Evolutionary conservation across 306 rosid genomes (phyloP), one percentile per base, ranked within the genome.

Genomic region (Fragaria vesca): DNA sequence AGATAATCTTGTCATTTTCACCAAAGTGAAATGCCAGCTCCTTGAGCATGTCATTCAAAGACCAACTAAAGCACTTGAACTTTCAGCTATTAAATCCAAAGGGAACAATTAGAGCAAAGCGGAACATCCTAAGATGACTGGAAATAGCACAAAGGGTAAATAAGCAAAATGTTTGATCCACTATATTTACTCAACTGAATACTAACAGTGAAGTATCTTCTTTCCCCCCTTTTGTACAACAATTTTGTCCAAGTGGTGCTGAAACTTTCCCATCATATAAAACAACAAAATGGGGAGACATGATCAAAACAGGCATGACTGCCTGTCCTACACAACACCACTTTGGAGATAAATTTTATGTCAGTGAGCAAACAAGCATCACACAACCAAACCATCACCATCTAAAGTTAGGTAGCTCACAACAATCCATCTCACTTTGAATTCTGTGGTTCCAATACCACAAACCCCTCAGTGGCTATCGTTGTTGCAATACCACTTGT

Each of bases 301-400:
- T 34, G 18, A 71, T 81, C 81, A 70, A 30, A 51, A 65, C 73
- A 78, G 43, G 76, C 68, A 42, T 71, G 72, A 52, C 45, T 55
- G 51, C 83, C 83, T 47, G 69, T 75, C 79, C 69, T 30, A 30
- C 75, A 70, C 48, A 76, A 51, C 85, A 85, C 79, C 79, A 88
- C 48, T 69, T 60, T 47, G 68, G 55, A 61, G 66, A 48, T 40
- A 65, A 63, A 13, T 11, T 45, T 47, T 62, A 66, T 76, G 86
- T 70, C 85, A 80, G 34, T 54, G 46, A 76, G 77, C 24, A 68
- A 70, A 83, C 77, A 77, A 80, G 74, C 82, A 85, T 50, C 81
- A 81, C 74, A 70, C 61, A 81, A 75, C 67, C 74, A 81, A 73
- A 82, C 85, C 75, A 85, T 81, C 82, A 76, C 76, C 83, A 28